Conservation (phyloP, 768 basidiomycete genomes). For the Fistulinella prunicolor region DNA sequence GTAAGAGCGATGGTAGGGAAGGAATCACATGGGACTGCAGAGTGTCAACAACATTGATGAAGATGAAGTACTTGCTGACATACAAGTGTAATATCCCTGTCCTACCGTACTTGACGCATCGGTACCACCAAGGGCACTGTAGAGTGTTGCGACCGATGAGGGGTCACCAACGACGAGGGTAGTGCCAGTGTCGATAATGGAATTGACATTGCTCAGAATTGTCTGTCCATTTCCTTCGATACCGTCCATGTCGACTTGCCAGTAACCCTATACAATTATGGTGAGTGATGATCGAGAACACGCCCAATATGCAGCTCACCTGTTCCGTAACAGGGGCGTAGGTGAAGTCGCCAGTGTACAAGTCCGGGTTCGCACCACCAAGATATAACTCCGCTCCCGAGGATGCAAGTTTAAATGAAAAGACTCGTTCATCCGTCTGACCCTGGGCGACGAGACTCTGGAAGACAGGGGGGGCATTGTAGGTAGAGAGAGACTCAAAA, state of each 20-base stretch:
- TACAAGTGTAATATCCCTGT: slow-evolving; percentile 34
- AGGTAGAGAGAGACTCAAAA: slow-evolving; percentile 38
- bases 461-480: slow-evolving; percentile 35
- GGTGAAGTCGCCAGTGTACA: slow-evolving; percentile 46
- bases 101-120: slow-evolving; percentile 18
- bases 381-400: slow-evolving; percentile 46
- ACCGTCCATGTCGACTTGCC: slow-evolving; percentile 17
- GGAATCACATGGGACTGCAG: slow-evolving; percentile 29
- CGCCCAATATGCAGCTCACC: slow-evolving; percentile 1
- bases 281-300: background rate
- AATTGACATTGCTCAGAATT: slow-evolving; percentile 5
- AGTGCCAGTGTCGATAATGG: slow-evolving; percentile 24
- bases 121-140: slow-evolving; percentile 24
- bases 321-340: slow-evolving; percentile 18
- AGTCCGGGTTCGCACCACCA: slow-evolving; percentile 44
- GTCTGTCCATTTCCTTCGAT: background rate
- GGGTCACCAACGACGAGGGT: slow-evolving; percentile 9
- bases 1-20: slow-evolving; percentile 32
- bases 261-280: slow-evolving; percentile 10
- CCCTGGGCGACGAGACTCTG: slow-evolving; percentile 40
- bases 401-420: slow-evolving; percentile 47
- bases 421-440: slow-evolving; percentile 31
- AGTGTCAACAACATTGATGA: background rate
- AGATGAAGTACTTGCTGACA: slow-evolving; percentile 11
- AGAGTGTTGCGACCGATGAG: slow-evolving; percentile 16